Evolutionary conservation across 2,329 filamentous ascomycete genomes (phyloP), one percentile per base, ranked within the genome.

Genomic region (Pyrenophora tritici-repentis): DNA sequence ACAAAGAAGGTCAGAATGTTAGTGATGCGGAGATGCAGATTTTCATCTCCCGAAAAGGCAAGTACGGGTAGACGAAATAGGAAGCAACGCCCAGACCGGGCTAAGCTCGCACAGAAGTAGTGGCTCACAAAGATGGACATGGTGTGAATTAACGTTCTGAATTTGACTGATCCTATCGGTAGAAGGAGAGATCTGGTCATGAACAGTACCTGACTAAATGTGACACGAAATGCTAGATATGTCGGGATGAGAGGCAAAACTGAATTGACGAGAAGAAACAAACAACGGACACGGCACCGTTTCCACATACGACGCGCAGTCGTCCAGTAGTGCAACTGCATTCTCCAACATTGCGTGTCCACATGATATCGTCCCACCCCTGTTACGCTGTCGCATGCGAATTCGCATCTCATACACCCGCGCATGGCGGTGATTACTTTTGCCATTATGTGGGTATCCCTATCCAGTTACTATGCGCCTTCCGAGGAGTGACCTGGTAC

Each of bases 361-460:
- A 62, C 62, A 62, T 67, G 58, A 66, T 68, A 61, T 66, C 57
- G 51, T 64, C 57, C 57, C 57, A 64, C 62, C 50, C 55, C 53
- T 58, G 58, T 55, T 53, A 53, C 48, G 44, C 47, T 50, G 35
- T 53, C 51, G 56, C 53, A 57, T 57, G 56, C 52, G 57, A 39
- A 35, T 32, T 47, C 43, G 59, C 58, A 49, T 61, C 42, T 52
- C 41, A 73, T 62, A 33, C 55, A 55, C 43, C 48, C 26, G 39
- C 50, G 55, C 55, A 42, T 67, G 49, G 51, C 60, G 47, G 50
- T 56, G 58, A 71, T 72, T 69, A 72, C 59, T 63, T 70, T 72
- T 72, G 53, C 65, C 67, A 71, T 71, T 71, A 71, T 59, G 63
- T 63, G 68, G 71, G 70, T 73, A 71, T 73, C 69, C 67, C 65